Base-by-base conservation (phyloP, 1,139 yeast species). In the Torulaspora globosa region DNA sequence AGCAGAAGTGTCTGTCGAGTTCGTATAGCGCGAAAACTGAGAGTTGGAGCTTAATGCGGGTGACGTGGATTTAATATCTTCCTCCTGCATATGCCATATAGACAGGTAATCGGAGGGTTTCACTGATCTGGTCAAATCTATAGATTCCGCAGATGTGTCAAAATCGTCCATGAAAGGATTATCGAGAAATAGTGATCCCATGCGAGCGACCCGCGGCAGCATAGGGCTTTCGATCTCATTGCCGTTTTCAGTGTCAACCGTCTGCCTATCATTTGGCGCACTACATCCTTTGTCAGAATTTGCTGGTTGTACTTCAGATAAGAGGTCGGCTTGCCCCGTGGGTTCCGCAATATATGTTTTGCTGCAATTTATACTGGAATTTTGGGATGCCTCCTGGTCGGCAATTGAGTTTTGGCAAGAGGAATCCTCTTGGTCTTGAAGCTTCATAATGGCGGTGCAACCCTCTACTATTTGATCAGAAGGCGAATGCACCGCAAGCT, bases 121-220 rank as follows among this genome's bases (percentile, higher is more conserved):
- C 52, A 70, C 63, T 10, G 74, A 69, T 47, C 69, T 64, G 50
- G 70, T 68, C 2, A 75, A 71, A 51, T 75, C 78, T 38, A 74
- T 73, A 8, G 73, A 69, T 48, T 76, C 80, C 71, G 72, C 70
- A 47, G 65, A 60, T 5, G 54, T 50, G 18, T 61, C 65, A 18
- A 37, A 41, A 10, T 55, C 57, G 19, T 55, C 57, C 5, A 43
- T 51, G 39, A 60, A 60, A 7, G 60, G 53, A 24, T 60, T 62
- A 15, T 59, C 64, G 18, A 54, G 52, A 35, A 57, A 55, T 6
- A 62, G 32, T 5, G 59, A 48, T 15, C 51, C 62, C 28, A 53
- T 36, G 21, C 39, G 40, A 5, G 56, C 55, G 21, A 57, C 35
- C 3, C 47, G 47, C n/a, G 60, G 58, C 26, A 57, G 29, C 12